Percentiles rank a stretch among this genome's conserved stretches.
phyloP scores from a whole-genome alignment of 2,329 filamentous ascomycete genomes.

The Penicillium sp. region DNA sequence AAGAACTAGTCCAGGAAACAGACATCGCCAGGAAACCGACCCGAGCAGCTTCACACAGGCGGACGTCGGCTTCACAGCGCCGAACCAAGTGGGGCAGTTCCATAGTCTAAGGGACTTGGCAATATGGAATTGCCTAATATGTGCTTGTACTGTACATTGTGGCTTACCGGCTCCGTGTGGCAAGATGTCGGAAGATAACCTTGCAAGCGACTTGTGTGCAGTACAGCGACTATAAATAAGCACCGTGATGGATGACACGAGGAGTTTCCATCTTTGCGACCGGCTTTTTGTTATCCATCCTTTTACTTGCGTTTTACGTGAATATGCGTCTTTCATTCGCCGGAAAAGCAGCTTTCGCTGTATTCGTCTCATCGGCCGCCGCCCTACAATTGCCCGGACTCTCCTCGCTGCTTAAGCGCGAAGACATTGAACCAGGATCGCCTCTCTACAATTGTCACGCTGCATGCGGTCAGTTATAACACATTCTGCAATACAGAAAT shows the following conservation, averaged over 20 bases:
- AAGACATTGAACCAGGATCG: slow-evolving; percentile 22
- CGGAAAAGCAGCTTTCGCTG: background rate
- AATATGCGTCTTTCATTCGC: background rate
- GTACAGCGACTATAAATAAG: background rate
- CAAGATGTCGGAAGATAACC: background rate
- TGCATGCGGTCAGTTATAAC: slow-evolving; percentile 31
- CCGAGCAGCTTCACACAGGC: background rate
- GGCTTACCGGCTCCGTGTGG: background rate
- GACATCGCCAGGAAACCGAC: too few species aligned
- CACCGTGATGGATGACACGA: background rate
- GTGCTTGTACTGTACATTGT: background rate
- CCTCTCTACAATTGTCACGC: slow-evolving; percentile 38
- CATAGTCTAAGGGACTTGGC: background rate
- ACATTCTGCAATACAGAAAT: too few species aligned
- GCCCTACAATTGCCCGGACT: slow-evolving; percentile 5
- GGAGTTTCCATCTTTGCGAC: background rate
- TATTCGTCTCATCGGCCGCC: slow-evolving; percentile 3
- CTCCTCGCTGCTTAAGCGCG: slow-evolving; percentile 6
- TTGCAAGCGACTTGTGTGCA: background rate
- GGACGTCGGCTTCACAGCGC: background rate
- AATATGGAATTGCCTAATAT: background rate
- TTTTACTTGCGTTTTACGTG: background rate
- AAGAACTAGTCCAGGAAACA: too few species aligned
- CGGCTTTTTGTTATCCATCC: background rate
- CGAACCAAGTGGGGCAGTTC: background rate